These are phyloP conservation scores for Sarocladium kiliense DNA, from an alignment of 2,329 filamentous ascomycete species.

Conservation along the genomic window DNA sequence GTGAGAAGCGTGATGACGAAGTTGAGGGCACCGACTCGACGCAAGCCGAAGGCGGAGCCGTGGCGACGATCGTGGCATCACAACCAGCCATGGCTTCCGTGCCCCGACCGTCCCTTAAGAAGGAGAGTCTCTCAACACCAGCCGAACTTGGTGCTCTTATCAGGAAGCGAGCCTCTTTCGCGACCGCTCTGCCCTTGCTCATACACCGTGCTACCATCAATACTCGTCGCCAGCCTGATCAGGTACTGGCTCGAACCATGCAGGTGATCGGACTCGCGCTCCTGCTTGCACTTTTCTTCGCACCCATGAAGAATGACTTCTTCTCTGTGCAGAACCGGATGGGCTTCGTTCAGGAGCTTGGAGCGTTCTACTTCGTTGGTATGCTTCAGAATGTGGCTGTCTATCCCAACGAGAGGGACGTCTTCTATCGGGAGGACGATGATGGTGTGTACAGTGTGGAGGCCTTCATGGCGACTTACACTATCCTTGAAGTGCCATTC, in stretches of 20 bases:
- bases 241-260: conserved; percentile 60
- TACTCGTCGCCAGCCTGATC: conserved; percentile 57
- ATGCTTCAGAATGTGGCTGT: conserved; percentile 76
- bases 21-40: neutral
- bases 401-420: conserved; percentile 66
- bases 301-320: conserved; percentile 65
- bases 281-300: conserved; percentile 64
- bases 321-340: conserved; percentile 66
- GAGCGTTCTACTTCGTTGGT: conserved; percentile 67
- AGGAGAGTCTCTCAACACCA: conserved; percentile 53
- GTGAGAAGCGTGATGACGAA: conserved; percentile 14
- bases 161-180: conserved; percentile 57
- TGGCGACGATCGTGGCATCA: conserved; percentile 2
- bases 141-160: conserved; percentile 67
- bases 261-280: conserved; percentile 60
- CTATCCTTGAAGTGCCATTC: conserved; percentile 65
- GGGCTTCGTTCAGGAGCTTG: conserved; percentile 67
- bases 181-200: conserved; percentile 60
- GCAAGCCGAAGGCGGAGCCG: conserved; percentile 8
- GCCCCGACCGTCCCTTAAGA: conserved; percentile 37
- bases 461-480: conserved; percentile 67
- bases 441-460: conserved; percentile 67
- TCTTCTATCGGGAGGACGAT: conserved; percentile 72
- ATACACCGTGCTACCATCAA: conserved; percentile 65
- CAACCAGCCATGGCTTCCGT: conserved; percentile 14